Percentiles rank a stretch among this genome's conserved stretches.
These are phyloP conservation scores for Saccharomycopsis malanga DNA, from an alignment of 805 yeast genomes.

Conservation along the genomic window DNA sequence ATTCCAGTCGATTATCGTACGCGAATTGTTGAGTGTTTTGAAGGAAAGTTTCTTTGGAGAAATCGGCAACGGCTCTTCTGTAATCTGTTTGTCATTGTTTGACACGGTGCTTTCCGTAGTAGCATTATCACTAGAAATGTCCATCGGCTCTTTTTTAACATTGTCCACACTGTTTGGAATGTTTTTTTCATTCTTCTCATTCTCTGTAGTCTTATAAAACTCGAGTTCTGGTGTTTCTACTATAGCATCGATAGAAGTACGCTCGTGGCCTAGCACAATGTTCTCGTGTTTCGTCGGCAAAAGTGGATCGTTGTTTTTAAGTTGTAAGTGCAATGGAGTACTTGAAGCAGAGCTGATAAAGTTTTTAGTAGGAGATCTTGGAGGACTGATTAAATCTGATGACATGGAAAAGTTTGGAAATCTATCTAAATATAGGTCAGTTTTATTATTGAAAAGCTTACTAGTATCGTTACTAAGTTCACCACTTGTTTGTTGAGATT, in stretches of 20 bases:
- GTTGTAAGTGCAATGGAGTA: slow-evolving; percentile 3
- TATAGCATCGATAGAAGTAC: neutral
- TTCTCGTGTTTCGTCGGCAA: neutral
- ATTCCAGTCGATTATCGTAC: slow-evolving; percentile 35
- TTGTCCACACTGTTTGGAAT: neutral
- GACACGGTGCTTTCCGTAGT: neutral
- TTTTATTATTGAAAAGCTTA: slow-evolving; percentile 13
- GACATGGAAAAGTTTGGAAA: slow-evolving; percentile 20
- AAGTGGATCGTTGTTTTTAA: neutral
- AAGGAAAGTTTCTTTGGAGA: slow-evolving; percentile 12
- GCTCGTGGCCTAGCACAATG: neutral
- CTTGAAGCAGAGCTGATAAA: slow-evolving; percentile 3
- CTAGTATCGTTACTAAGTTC: neutral
- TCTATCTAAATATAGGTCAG: slow-evolving; percentile 20
- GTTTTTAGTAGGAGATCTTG: slow-evolving; percentile 14
- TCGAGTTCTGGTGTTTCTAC: neutral
- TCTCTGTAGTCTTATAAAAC: neutral
- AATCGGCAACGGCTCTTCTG: neutral
- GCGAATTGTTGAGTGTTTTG: slow-evolving; percentile 14
- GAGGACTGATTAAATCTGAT: slow-evolving; percentile 18
- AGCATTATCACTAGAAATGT: neutral
- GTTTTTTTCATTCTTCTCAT: neutral
- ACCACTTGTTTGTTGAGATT: neutral
- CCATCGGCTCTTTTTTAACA: neutral
- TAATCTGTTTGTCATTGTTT: neutral